Conservation (phyloP, 169 alveolate species). For the Cryptosporidium ryanae region DNA sequence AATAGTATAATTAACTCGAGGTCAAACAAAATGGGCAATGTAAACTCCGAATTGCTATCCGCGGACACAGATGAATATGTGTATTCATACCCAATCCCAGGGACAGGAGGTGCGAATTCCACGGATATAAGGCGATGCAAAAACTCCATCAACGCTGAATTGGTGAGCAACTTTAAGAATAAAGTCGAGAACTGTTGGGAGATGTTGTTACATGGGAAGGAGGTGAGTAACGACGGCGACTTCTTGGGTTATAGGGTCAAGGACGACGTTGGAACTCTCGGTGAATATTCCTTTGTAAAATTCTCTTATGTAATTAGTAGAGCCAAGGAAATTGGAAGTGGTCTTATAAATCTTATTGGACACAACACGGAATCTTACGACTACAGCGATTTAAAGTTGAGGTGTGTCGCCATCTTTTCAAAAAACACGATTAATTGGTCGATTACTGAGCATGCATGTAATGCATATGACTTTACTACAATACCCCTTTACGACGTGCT, state of each 20-base stretch:
- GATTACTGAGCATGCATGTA: conserved; percentile 78
- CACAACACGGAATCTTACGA: conserved; percentile 12
- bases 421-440: conserved; percentile 81
- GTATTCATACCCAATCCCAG: conserved; percentile 51
- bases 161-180: conserved; percentile 23
- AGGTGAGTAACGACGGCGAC: conserved; percentile 51
- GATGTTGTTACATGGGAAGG: conserved; percentile 45
- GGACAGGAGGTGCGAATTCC: conserved; percentile 31
- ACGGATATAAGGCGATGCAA: conserved; percentile 42
- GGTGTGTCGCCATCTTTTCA: conserved; percentile 42
- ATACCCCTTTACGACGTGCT: conserved; percentile 79
- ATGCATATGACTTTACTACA: conserved; percentile 75
- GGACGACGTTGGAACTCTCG: conserved; percentile 11
- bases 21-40: conserved; percentile 33
- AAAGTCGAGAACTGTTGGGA: conserved; percentile 63
- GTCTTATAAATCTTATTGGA: conserved; percentile 22
- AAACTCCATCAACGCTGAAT: conserved; percentile 11
- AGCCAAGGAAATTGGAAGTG: conserved; percentile 65
- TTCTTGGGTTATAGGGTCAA: conserved; percentile 17
- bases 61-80: background rate
- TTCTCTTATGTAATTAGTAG: conserved; percentile 38
- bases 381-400: conserved; percentile 18
- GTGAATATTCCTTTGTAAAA: conserved; percentile 34
- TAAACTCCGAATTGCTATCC: background rate
- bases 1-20: background rate